phyloP scores from a whole-genome alignment of 805 yeast genomes.

The Candida hungchunana region DNA sequence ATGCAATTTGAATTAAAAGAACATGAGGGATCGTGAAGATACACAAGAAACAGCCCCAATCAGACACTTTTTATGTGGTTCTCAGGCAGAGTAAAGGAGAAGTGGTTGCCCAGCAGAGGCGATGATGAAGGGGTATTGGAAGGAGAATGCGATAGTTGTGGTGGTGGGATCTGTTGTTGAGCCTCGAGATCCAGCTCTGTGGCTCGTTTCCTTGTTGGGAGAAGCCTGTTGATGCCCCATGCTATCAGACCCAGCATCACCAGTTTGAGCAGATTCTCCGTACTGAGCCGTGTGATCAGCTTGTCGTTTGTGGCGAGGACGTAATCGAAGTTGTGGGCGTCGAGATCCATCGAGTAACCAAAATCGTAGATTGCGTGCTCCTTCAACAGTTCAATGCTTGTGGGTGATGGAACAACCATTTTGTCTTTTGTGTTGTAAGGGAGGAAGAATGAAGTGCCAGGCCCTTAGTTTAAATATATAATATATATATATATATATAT shows the following conservation, averaged over 20 bases:
- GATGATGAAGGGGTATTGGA: conserved; percentile 7
- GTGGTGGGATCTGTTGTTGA: conserved; percentile 7
- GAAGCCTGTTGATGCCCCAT: too few relatives aligned
- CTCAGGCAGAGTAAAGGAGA: neutral
- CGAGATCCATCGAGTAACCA: conserved; percentile 14
- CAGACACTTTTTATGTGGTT: neutral
- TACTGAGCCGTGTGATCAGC: too few relatives aligned
- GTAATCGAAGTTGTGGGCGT: conserved; percentile 19
- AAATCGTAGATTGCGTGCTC: conserved; percentile 29
- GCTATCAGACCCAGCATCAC: too few relatives aligned
- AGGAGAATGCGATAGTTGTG: conserved; percentile 7
- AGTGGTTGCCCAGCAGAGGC: neutral
- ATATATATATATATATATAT: too few relatives aligned
- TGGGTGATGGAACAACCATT: conserved; percentile 27
- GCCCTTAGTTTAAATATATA: neutral
- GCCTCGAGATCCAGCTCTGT: conserved; percentile 2
- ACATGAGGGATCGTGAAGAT: too few relatives aligned
- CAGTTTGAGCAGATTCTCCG: too few relatives aligned
- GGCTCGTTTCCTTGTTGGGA: too few relatives aligned
- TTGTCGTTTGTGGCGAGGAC: conserved; percentile 5
- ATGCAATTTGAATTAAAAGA: neutral
- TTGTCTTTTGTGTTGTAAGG: neutral
- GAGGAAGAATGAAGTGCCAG: neutral
- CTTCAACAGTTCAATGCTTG: conserved; percentile 18
- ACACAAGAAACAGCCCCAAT: too few relatives aligned